Percentiles rank a stretch among this genome's conserved stretches.
Evolutionary conservation across 805 yeast genomes (phyloP).

Genomic region (Allodekkera sacchari): DNA sequence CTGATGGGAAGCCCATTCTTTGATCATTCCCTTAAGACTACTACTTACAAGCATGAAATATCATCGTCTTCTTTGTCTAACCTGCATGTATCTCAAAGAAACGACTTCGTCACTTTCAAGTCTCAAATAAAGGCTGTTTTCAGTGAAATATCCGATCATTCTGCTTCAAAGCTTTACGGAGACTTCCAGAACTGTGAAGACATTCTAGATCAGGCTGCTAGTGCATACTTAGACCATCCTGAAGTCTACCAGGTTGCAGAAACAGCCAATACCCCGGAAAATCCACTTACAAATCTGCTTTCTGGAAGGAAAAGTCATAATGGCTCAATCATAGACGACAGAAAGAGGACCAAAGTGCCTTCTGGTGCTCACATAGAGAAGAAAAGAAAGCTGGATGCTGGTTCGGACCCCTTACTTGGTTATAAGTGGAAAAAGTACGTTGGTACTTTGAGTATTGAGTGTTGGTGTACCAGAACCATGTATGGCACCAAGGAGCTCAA

Average conservation of each 20-base stretch:
- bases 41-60: background rate
- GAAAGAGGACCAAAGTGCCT: background rate
- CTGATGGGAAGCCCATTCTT: constrained; percentile 3
- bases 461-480: constrained; percentile 69
- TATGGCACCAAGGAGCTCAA: constrained; percentile 35
- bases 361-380: background rate
- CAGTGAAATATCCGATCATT: constrained; percentile 20
- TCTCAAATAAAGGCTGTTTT: constrained; percentile 27
- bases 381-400: background rate
- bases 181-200: constrained; percentile 20
- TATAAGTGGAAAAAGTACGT: constrained; percentile 30
- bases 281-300: too few relatives aligned
- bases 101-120: constrained; percentile 15
- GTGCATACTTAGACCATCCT: constrained; percentile 29
- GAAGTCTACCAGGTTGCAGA: constrained; percentile 5
- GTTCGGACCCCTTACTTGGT: background rate
- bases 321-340: background rate
- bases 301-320: background rate
- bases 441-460: constrained; percentile 53
- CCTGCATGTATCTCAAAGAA: background rate
- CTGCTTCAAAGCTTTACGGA: constrained; percentile 17
- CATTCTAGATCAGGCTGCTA: constrained; percentile 30
- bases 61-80: too few relatives aligned
- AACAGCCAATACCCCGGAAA: background rate
- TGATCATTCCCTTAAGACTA: constrained; percentile 8